These are phyloP conservation scores for Jimgerdemannia lactiflua DNA, from an alignment of 192 early-diverging fungal species.

Conservation along the genomic window DNA sequence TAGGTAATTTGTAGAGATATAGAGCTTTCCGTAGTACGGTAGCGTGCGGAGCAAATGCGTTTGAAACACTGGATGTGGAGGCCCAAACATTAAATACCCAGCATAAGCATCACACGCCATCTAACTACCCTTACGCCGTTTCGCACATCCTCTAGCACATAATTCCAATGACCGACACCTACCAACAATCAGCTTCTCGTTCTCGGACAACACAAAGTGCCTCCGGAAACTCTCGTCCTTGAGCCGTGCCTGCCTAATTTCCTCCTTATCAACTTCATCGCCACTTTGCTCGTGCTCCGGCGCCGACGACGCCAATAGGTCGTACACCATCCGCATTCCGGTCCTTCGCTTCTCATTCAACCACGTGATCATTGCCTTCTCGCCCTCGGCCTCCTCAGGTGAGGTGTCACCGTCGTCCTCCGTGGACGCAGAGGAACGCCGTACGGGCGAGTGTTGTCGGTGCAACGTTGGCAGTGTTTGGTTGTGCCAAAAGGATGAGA, in stretches of 20 bases:
- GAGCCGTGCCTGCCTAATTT: slow-evolving; percentile 8
- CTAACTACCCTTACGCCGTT: not conserved
- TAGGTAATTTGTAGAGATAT: slow-evolving; percentile 57
- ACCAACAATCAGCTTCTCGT: slow-evolving; percentile 51
- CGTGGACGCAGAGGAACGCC: not conserved
- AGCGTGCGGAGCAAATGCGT: slow-evolving; percentile 35
- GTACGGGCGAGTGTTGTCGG: not conserved
- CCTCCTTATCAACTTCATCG: slow-evolving; percentile 10
- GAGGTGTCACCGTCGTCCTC: not conserved
- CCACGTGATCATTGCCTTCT: slow-evolving; percentile 23
- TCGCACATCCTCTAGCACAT: too few species aligned
- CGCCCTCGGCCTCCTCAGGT: slow-evolving; percentile 16
- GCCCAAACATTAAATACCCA: not conserved
- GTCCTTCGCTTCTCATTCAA: slow-evolving; percentile 24
- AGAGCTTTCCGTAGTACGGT: slow-evolving; percentile 58
- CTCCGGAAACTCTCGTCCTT: slow-evolving; percentile 40
- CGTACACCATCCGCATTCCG: slow-evolving; percentile 33
- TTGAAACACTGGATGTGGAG: not conserved
- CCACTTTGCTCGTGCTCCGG: not conserved
- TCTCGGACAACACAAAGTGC: slow-evolving; percentile 54
- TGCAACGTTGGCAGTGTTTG: not conserved
- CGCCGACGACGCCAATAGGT: slow-evolving; percentile 19
- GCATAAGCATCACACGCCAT: not conserved
- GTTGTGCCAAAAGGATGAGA: not conserved
- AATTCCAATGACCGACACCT: not conserved